Percentiles rank a stretch among this genome's conserved stretches.
phyloP scores from a whole-genome alignment of 2,329 filamentous ascomycete genomes.

The Verticillium klebahnii region DNA sequence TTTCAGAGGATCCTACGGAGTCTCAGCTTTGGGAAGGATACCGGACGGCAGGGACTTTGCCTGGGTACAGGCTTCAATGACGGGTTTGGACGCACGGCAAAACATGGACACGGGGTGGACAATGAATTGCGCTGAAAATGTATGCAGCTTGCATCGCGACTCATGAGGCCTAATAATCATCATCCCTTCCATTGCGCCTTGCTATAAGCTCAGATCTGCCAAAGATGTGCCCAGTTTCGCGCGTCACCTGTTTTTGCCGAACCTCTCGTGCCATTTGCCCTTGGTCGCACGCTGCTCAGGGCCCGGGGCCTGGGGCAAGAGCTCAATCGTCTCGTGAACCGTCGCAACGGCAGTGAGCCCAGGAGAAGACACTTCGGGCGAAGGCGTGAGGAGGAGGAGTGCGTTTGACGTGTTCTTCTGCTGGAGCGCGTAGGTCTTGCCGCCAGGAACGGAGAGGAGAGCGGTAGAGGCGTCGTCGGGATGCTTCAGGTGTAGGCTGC shows the following conservation, averaged over 20 bases:
- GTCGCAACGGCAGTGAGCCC: constrained; percentile 48
- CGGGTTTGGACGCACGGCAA: too few species aligned
- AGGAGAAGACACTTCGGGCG: constrained; percentile 9
- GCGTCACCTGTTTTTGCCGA: constrained; percentile 39
- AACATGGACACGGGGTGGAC: too few species aligned
- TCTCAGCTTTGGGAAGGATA: too few species aligned
- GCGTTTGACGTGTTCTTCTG: constrained; percentile 66
- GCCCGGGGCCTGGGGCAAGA: constrained; percentile 33
- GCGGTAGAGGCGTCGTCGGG: neutral
- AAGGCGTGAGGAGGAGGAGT: constrained; percentile 49
- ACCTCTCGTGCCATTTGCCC: constrained; percentile 59
- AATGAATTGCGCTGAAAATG: too few species aligned
- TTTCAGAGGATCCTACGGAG: too few species aligned
- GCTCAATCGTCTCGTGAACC: constrained; percentile 58
- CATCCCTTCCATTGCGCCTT: too few species aligned
- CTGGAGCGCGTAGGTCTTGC: constrained; percentile 51
- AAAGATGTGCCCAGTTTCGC: neutral
- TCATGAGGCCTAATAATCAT: too few species aligned
- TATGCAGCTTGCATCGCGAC: too few species aligned
- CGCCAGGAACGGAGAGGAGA: neutral
- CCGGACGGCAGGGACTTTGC: too few species aligned
- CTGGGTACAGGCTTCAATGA: too few species aligned
- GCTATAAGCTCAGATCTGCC: too few species aligned
- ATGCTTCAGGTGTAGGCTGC: constrained; percentile 2
- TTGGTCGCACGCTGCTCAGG: constrained; percentile 15